These are phyloP conservation scores for Dactylella cylindrospora DNA, from an alignment of 2,329 filamentous ascomycete genomes.

Conservation along the genomic window DNA sequence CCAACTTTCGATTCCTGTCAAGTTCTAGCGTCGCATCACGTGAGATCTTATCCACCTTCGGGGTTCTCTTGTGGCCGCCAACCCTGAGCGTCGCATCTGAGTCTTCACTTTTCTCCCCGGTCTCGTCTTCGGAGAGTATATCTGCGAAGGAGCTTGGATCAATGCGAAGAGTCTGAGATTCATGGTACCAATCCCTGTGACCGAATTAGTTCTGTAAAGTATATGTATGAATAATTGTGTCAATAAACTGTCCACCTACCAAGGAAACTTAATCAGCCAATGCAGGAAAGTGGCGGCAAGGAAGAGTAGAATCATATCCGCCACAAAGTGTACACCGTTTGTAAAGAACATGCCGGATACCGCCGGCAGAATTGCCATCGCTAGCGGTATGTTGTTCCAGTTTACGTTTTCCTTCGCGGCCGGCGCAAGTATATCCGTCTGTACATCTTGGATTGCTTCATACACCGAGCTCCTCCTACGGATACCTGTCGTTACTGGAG, in stretches of 20 bases:
- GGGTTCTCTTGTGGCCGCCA: constrained; percentile 13
- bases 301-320: constrained; percentile 77
- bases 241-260: constrained; percentile 60
- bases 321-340: constrained; percentile 79
- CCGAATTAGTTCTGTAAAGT: constrained; percentile 16
- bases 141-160: constrained; percentile 40
- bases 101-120: constrained; percentile 49
- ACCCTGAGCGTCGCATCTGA: constrained; percentile 55
- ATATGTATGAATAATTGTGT: too few relatives aligned
- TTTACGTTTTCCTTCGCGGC: constrained; percentile 49
- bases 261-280: constrained; percentile 87
- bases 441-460: constrained; percentile 36
- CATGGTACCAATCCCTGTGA: constrained; percentile 58
- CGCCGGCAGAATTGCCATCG: constrained; percentile 80
- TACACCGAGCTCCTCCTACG: constrained; percentile 40
- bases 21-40: constrained; percentile 63
- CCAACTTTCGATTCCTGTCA: constrained; percentile 71
- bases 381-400: constrained; percentile 78
- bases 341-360: constrained; percentile 81
- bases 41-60: constrained; percentile 12
- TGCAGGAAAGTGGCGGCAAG: constrained; percentile 84
- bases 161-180: constrained; percentile 52
- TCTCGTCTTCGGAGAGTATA: constrained; percentile 44
- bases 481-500: background rate
- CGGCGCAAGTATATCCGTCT: constrained; percentile 30